Evolutionary conservation across 306 rosid species (phyloP), one percentile per base, ranked within the genome.

Genomic region (Hippophae tibetana): DNA sequence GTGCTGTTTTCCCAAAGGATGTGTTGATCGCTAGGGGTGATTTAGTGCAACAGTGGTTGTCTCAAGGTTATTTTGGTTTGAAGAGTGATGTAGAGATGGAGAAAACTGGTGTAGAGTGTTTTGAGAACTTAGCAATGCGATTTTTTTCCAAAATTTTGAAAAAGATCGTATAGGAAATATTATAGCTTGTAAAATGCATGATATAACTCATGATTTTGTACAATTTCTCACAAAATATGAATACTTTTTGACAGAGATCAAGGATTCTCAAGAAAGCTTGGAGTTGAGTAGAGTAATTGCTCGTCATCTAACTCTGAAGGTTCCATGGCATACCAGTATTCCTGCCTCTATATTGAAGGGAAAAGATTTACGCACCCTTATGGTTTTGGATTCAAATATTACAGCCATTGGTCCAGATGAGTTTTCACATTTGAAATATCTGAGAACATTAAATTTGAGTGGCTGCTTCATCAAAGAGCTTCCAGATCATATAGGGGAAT

Each of bases 1-100:
- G 72, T 45, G 66, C 67, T 0, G 26, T 60, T 2, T 68, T 68
- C 18, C 67, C 73, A 1, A 53, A 45, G 14, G 73, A 60, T 40
- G 13, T 26, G 10, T 9, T 9, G 43, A 54, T 54, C 5, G 52
- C 54, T 6, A 13, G 1, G 9, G 43, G 45, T 8, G 61, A 54
- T 26, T 31, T 64, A 45, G 46, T 64, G 3, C 42, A 64, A 27
- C 52, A 43, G 26, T 64, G 61, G 69, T 26, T 64, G 43, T 27
- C 69, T 3, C 69, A 45, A 13, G 69, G 69, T 18, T 64, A 26
- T 18, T 56, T 54, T 9, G 9, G 3, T 10, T 27, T 3, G 7
- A 43, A 6, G 9, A 52, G 8, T 1, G 10, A 25, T 18, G 38
- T 3, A 6, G 53, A 7, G 40, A 45, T 42, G 31, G 69, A 54